A percentile compares a stretch with the other conserved stretches of the same genome.
These are phyloP conservation scores for Leccinum subtestaceum DNA, from an alignment of 768 basidiomycete genomes.

Conservation along the genomic window DNA sequence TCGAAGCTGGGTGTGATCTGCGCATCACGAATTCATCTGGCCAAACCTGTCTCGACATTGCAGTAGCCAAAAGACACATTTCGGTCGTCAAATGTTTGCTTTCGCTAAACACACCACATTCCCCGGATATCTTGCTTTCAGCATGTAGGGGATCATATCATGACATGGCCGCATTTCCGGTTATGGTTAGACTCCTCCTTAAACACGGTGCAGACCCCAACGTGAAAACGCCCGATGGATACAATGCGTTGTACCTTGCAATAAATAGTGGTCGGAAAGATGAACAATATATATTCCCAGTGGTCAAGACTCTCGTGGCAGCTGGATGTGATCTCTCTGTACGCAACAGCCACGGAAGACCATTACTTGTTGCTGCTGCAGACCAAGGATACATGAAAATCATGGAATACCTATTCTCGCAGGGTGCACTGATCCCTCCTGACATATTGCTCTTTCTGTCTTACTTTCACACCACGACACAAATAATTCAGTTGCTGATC, in stretches of 20 bases:
- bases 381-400: not conserved
- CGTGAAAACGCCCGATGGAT: not conserved
- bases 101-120: not conserved
- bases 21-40: not conserved
- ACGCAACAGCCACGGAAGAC: not conserved
- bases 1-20: not conserved
- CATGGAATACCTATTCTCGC: not conserved
- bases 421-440: not conserved
- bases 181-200: not conserved
- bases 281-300: accelerated
- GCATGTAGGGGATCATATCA: not conserved
- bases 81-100: not conserved
- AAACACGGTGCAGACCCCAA: not conserved
- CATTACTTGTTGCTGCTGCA: not conserved
- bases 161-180: accelerated
- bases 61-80: not conserved
- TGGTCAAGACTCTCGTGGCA: not conserved
- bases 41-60: not conserved
- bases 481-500: not conserved
- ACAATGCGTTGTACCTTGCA: not conserved
- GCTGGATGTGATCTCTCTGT: not conserved
- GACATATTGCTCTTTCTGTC: not conserved
- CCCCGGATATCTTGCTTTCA: not conserved
- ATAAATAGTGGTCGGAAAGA: accelerated
- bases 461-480: not conserved